phyloP scores from a whole-genome alignment of 768 basidiomycete genomes.

The Hirschioporus abietinus region DNA sequence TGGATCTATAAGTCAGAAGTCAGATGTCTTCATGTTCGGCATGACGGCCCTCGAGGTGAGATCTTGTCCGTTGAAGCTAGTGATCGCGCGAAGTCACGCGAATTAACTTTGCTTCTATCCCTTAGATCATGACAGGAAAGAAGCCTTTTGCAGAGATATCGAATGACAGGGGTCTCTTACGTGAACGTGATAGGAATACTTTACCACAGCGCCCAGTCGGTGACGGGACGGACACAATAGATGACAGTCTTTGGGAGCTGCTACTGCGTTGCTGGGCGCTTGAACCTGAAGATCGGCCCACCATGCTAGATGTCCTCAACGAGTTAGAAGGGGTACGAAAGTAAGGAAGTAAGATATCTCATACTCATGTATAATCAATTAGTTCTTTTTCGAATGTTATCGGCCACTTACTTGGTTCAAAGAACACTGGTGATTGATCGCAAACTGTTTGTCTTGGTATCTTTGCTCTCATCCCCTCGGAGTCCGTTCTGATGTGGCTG shows the following conservation, averaged over 20 bases:
- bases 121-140: neutral
- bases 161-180: neutral
- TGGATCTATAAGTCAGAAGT: constrained; percentile 21
- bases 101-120: neutral
- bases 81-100: neutral
- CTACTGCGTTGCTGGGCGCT: neutral
- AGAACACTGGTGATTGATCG: no score
- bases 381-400: no score
- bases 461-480: no score
- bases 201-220: neutral
- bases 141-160: neutral
- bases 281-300: neutral
- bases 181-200: neutral
- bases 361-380: no score
- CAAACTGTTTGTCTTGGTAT: no score
- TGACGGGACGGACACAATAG: neutral
- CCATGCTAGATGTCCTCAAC: neutral
- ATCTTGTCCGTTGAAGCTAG: neutral
- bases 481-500: no score
- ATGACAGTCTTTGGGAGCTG: neutral
- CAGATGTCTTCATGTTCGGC: constrained; percentile 50
- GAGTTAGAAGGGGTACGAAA: neutral
- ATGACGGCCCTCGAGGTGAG: constrained; percentile 55
- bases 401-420: no score
- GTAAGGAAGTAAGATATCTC: no score